These are phyloP conservation scores for Penicillium psychrosexuale DNA, from an alignment of 2,329 filamentous ascomycete species.

Conservation along the genomic window DNA sequence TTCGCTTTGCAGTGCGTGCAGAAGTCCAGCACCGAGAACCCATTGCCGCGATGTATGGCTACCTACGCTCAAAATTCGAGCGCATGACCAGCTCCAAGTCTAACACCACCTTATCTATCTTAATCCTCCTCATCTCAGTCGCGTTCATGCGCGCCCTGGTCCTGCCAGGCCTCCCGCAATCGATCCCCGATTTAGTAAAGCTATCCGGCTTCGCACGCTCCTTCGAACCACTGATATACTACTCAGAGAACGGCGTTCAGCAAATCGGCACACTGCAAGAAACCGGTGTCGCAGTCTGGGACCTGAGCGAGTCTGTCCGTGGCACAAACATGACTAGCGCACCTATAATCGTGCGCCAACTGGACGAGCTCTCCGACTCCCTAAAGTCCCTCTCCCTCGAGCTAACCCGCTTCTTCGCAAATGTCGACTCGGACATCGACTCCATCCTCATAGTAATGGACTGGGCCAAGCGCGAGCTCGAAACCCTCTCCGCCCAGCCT, in stretches of 20 bases:
- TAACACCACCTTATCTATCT: slow-evolving; percentile 61
- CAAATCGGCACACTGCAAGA: slow-evolving; percentile 87
- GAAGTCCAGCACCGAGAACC: slow-evolving; percentile 87
- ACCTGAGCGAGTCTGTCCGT: slow-evolving; percentile 85
- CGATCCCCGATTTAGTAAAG: slow-evolving; percentile 83
- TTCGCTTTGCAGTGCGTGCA: slow-evolving; percentile 81
- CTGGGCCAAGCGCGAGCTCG: slow-evolving; percentile 84
- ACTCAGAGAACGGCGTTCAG: slow-evolving; percentile 81
- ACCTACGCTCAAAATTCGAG: slow-evolving; percentile 59
- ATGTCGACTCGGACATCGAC: slow-evolving; percentile 90
- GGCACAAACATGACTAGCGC: slow-evolving; percentile 88
- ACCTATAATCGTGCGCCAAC: slow-evolving; percentile 75
- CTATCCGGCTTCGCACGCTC: slow-evolving; percentile 84
- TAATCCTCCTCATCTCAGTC: slow-evolving; percentile 63
- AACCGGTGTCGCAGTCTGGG: slow-evolving; percentile 90
- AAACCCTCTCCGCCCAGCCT: slow-evolving; percentile 62
- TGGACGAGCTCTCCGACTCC: slow-evolving; percentile 81
- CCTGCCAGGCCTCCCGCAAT: slow-evolving; percentile 62
- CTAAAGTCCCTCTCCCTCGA: slow-evolving; percentile 81
- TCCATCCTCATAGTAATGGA: slow-evolving; percentile 93
- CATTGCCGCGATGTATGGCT: slow-evolving; percentile 69
- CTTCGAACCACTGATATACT: slow-evolving; percentile 92
- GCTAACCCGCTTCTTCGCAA: slow-evolving; percentile 86
- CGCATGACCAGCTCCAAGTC: slow-evolving; percentile 66
- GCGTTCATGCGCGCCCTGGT: slow-evolving; percentile 64